Percentiles rank a stretch among this genome's conserved stretches.
phyloP scores from a whole-genome alignment of 2,329 filamentous ascomycete genomes.

The Monascus ruber region DNA sequence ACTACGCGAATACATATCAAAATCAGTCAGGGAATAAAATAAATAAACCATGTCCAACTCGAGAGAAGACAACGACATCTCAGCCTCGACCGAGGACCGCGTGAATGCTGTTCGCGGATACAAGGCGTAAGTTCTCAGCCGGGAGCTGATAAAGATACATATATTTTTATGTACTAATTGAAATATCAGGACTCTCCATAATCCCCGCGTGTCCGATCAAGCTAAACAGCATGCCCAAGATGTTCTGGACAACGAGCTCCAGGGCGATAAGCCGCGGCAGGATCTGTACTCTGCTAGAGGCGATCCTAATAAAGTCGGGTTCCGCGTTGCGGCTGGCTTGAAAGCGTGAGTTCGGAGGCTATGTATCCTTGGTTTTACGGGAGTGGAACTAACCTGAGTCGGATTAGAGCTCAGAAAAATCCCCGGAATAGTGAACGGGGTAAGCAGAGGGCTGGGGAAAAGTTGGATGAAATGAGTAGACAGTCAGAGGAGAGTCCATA shows the following conservation, averaged over 20 bases:
- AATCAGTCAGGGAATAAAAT: background rate
- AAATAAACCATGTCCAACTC: constrained; percentile 5
- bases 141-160: background rate
- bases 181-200: constrained; percentile 5
- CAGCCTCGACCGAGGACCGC: constrained; percentile 7
- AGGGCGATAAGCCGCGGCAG: constrained; percentile 7
- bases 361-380: background rate
- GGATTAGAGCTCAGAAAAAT: constrained; percentile 8
- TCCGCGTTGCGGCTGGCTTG: constrained; percentile 5
- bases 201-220: constrained; percentile 11
- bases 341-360: constrained; percentile 9
- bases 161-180: background rate
- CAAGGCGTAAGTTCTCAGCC: constrained; percentile 6
- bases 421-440: constrained; percentile 6
- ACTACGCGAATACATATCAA: no score
- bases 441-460: constrained; percentile 8
- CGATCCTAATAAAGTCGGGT: constrained; percentile 5
- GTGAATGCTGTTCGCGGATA: constrained; percentile 11
- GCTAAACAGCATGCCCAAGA: constrained; percentile 16
- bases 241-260: constrained; percentile 11
- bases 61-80: constrained; percentile 4
- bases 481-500: constrained; percentile 2
- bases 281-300: constrained; percentile 3
- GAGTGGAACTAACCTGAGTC: background rate
- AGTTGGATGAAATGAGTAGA: constrained; percentile 7